Base-by-base conservation (phyloP, 768 basidiomycete species). In the Rhizopogon roseolus region DNA sequence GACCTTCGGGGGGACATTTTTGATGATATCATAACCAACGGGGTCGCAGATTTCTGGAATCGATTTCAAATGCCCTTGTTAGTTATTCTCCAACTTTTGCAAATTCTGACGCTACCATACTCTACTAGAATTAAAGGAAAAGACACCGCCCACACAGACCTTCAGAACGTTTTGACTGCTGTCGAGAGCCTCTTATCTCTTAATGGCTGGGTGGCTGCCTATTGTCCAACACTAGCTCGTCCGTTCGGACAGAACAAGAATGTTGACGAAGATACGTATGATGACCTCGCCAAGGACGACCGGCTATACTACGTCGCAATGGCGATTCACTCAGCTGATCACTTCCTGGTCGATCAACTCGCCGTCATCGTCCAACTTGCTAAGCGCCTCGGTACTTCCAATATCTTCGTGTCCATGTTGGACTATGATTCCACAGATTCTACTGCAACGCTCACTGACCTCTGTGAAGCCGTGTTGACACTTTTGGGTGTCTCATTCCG, bases 291-390 rank as follows among this genome's bases (percentile, higher is more conserved):
- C 25, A 79, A 78, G 34, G 81, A 88, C 50, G 86, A 91, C 61
- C 86, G 88, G 60, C 77, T 98, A 16, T 99, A 98, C 76, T 99
- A 87, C 68, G 81, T 99, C 58, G 95, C 93, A 53, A 88, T 98
- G 61, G 83, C 95, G 59, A 90, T 99, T 42, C 96, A 99, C 70
- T 96, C 93, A 4, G 97, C 97, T 2, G 97, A 99, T 76, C 97
- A 99, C 68, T 99, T 99, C 75, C 83, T 98, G 51, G 91, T 98
- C 59, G 97, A 98, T 73, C 97, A 99, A 68, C 85, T 99, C 43
- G 93, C 97, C 17, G 92, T 97, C 62, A 98, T 99, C 60, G 90
- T 99, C 8, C 97, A 99, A 67, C 82, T 99, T 65, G 91, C 91
- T 0, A 87, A 87, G 62, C 86, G 94, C 8, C 81, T 98, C 10